Conservation (phyloP, 2,329 filamentous ascomycete species). For the Pseudogymnoascus sp. region DNA sequence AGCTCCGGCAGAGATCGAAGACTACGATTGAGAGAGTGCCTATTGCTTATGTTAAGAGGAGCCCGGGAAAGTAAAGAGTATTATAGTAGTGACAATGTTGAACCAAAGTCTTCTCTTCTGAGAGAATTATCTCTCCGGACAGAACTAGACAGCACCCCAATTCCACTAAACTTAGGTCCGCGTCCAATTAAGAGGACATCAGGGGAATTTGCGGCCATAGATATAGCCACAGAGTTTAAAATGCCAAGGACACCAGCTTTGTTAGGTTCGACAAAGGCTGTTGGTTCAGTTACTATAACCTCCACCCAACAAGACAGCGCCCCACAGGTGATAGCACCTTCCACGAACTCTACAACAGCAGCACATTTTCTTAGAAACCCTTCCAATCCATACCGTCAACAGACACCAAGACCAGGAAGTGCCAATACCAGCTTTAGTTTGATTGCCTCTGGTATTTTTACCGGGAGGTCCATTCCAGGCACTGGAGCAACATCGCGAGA, state of each 20-base stretch:
- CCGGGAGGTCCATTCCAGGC: conserved; percentile 3
- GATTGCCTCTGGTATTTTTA: conserved; percentile 17
- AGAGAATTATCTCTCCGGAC: background rate
- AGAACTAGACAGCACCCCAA: background rate
- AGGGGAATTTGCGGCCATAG: background rate
- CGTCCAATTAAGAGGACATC: background rate
- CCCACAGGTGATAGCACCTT: background rate
- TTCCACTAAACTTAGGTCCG: background rate
- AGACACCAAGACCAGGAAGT: background rate
- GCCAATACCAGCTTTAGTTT: conserved; percentile 20
- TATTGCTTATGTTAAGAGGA: background rate
- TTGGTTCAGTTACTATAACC: background rate
- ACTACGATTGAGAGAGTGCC: background rate
- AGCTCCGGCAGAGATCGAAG: conserved; percentile 2
- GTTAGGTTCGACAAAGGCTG: background rate
- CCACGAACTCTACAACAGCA: conserved; percentile 7
- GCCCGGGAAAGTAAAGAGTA: background rate
- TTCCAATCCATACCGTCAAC: background rate
- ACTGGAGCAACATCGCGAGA: background rate
- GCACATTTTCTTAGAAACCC: background rate
- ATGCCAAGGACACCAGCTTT: conserved; percentile 4
- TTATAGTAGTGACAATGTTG: background rate
- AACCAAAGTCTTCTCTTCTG: background rate
- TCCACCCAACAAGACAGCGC: background rate
- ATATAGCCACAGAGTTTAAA: background rate